Conservation (phyloP, 352 stramenopile genomes). For the Phytophthora melonis region DNA sequence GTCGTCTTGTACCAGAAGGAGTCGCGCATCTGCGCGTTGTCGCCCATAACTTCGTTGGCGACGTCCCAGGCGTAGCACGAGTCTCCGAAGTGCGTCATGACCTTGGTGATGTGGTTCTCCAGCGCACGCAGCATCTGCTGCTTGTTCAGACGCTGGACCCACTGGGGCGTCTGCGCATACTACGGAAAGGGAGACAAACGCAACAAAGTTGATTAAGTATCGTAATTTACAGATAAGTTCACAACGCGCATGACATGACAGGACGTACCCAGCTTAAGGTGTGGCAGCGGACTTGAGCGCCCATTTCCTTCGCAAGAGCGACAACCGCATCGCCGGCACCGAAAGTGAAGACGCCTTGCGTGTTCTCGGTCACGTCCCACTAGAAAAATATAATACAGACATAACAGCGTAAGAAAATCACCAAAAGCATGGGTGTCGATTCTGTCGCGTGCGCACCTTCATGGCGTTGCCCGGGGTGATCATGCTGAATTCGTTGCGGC, state of each 20-base stretch:
- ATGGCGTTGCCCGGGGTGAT: constrained; percentile 43
- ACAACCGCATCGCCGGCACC: constrained; percentile 29
- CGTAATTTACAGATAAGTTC: neutral
- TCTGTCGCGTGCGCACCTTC: constrained; percentile 26
- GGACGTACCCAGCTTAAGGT: constrained; percentile 39
- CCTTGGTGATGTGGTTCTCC: constrained; percentile 46
- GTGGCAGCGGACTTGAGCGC: constrained; percentile 42
- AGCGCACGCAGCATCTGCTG: constrained; percentile 33
- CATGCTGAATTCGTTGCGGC: constrained; percentile 41
- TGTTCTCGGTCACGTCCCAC: constrained; percentile 37
- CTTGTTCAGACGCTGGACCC: constrained; percentile 39
- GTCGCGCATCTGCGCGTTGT: constrained; percentile 33
- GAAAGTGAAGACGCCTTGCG: constrained; percentile 30
- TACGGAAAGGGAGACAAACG: neutral
- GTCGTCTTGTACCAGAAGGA: constrained; percentile 49
- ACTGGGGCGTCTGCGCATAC: constrained; percentile 41
- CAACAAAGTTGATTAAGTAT: neutral
- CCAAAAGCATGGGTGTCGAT: neutral
- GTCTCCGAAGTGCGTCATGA: constrained; percentile 44
- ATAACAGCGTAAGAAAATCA: neutral
- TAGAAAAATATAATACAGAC: constrained; percentile 2
- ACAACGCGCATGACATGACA: neutral
- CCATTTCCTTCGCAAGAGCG: constrained; percentile 26
- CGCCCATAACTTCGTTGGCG: constrained; percentile 46
- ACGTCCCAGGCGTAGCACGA: constrained; percentile 45